Percentiles rank a stretch among this genome's conserved stretches.
phyloP scores from a whole-genome alignment of 345 rosid species.

The Linum trigynum region DNA sequence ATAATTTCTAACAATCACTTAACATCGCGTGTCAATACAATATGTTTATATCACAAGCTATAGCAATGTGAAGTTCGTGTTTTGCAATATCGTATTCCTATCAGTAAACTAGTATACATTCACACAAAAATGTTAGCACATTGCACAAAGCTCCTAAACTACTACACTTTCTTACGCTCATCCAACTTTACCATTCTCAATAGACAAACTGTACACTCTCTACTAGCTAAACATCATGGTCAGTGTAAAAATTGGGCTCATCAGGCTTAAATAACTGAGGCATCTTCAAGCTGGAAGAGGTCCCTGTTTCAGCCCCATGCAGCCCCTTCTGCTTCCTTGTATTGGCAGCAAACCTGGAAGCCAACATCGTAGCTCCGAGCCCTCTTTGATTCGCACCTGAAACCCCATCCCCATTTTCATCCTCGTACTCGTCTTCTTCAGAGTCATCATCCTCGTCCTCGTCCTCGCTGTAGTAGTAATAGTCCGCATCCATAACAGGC shows the following conservation, averaged over 20 bases:
- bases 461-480: slow-evolving; percentile 24
- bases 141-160: neutral
- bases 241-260: slow-evolving; percentile 51
- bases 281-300: slow-evolving; percentile 55
- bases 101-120: neutral
- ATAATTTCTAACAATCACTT: too few relatives aligned
- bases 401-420: slow-evolving; percentile 14
- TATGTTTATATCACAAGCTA: too few relatives aligned
- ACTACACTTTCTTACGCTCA: neutral
- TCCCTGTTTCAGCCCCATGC: slow-evolving; percentile 23
- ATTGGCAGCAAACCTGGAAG: slow-evolving; percentile 61
- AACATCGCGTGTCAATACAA: too few relatives aligned
- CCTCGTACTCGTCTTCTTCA: slow-evolving; percentile 21
- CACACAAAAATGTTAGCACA: neutral
- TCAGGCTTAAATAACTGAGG: slow-evolving; percentile 69
- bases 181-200: neutral
- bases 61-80: too few relatives aligned
- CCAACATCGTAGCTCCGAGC: slow-evolving; percentile 53
- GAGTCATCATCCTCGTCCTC: neutral
- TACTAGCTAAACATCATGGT: slow-evolving; percentile 2
- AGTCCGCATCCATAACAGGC: slow-evolving; percentile 16
- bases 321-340: slow-evolving; percentile 39
- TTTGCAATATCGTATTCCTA: neutral
- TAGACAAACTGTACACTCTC: neutral
- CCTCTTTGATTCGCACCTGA: slow-evolving; percentile 25